These are phyloP conservation scores for Pelargonium fulgidum DNA, from an alignment of 441 rosid genomes.

Conservation along the genomic window DNA sequence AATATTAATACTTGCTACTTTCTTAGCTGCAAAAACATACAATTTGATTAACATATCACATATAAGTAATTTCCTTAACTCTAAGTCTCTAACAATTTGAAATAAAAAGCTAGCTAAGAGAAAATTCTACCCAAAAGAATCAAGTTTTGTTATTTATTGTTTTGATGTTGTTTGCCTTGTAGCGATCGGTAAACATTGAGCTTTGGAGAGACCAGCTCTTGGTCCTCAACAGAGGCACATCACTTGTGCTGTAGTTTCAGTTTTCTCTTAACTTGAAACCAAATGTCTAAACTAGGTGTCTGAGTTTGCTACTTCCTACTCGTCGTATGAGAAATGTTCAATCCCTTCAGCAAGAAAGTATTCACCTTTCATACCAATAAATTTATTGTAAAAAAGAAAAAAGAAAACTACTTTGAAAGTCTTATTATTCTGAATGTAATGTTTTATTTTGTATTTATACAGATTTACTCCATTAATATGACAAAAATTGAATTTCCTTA, in stretches of 20 bases:
- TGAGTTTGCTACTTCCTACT: neutral
- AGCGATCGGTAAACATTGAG: no score
- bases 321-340: no score
- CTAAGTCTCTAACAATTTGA: no score
- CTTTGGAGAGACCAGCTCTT: no score
- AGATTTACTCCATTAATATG: neutral
- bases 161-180: neutral
- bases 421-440: neutral
- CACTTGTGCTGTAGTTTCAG: no score
- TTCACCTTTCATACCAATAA: neutral
- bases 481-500: slow-evolving; percentile 27
- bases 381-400: neutral
- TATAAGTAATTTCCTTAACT: no score
- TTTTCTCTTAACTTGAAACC: neutral
- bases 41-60: no score
- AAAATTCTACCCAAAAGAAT: no score
- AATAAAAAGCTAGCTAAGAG: no score
- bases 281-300: neutral
- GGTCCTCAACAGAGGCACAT: no score
- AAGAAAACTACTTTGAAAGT: neutral
- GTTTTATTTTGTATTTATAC: slow-evolving; percentile 1
- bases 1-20: no score
- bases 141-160: neutral
- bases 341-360: neutral
- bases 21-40: no score